Base-by-base conservation (phyloP, 2,329 filamentous ascomycete genomes). In the Thelonectria olida region DNA sequence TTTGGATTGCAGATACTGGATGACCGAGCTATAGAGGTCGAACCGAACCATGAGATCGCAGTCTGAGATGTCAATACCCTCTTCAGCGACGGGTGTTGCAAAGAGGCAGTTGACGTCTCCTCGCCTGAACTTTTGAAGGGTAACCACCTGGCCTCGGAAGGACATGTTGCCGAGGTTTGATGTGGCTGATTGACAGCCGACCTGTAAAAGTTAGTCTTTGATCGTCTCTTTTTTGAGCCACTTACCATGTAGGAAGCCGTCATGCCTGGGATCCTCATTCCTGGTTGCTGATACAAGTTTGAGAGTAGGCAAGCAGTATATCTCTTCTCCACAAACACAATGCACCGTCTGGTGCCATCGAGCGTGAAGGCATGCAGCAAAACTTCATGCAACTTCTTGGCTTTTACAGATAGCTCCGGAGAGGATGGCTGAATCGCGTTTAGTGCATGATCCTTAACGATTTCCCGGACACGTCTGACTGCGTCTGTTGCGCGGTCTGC, bases 1-100 rank as follows among this genome's bases (percentile, higher is more conserved):
- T 64, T 93, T 87, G 13, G 94, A 97, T 75, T 99, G 96, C 19
- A 98, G 89, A 73, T 97, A 98, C 72, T 97, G 92, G 53, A 98
- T 98, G 76, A 97, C 88, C 0, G 95, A 97, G 10, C 85, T 84
- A 76, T 93, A 97, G 3, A 97, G 84, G 73, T 98, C 93, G 70
- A 97, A 99, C 2, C 94, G 79, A 60, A 91, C 82, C 27, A 91
- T 81, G 1, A 90, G 73, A 65, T 90, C 90, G 74, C 88, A 91
- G 56, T 89, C 86, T 0, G 88, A 88, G 47, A 91, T 85, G 67
- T 91, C 88, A 12, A 91, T 82, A 1, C 88, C 88, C 72, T 91
- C 88, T 68, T 91, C 88, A 0, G 85, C 88, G 2, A 91, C 85
- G 1, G 88, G 88, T 0, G 88, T 91, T 2, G 88, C 85, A 68